Evolutionary conservation across 2,329 filamentous ascomycete genomes (phyloP).

Genomic region (Rhynchosporium agropyri): DNA sequence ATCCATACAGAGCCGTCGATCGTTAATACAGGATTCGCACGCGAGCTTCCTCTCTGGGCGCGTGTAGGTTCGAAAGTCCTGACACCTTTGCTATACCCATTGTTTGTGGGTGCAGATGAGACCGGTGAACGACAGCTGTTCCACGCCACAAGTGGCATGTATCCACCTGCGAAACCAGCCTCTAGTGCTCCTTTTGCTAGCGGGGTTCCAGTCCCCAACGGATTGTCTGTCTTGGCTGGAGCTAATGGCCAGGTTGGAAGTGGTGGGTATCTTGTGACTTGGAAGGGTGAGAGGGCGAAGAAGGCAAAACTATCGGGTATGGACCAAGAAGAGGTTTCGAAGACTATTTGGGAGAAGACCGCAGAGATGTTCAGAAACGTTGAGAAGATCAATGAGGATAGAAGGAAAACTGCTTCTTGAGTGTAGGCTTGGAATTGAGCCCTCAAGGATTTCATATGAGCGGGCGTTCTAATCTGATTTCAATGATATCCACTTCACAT

Average conservation of each 20-base stretch:
- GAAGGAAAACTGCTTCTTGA: conserved; percentile 11
- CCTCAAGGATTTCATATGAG: neutral
- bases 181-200: conserved; percentile 17
- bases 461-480: neutral
- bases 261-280: conserved; percentile 35
- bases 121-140: conserved; percentile 38
- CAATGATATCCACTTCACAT: conserved; percentile 2
- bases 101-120: conserved; percentile 32
- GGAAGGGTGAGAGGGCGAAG: conserved; percentile 34
- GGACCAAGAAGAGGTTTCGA: conserved; percentile 28
- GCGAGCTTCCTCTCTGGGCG: conserved; percentile 38
- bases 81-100: conserved; percentile 25
- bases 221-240: conserved; percentile 24
- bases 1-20: conserved; percentile 52
- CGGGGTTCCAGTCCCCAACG: conserved; percentile 29
- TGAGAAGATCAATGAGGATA: conserved; percentile 33
- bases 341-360: conserved; percentile 38
- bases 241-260: conserved; percentile 29
- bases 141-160: conserved; percentile 38
- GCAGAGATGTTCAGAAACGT: conserved; percentile 35
- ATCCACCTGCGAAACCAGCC: conserved; percentile 31
- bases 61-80: conserved; percentile 25
- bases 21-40: conserved; percentile 50
- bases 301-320: conserved; percentile 32
- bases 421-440: neutral